These are phyloP conservation scores for Lachnellula subtilissima DNA, from an alignment of 2,329 filamentous ascomycete species.

Conservation along the genomic window DNA sequence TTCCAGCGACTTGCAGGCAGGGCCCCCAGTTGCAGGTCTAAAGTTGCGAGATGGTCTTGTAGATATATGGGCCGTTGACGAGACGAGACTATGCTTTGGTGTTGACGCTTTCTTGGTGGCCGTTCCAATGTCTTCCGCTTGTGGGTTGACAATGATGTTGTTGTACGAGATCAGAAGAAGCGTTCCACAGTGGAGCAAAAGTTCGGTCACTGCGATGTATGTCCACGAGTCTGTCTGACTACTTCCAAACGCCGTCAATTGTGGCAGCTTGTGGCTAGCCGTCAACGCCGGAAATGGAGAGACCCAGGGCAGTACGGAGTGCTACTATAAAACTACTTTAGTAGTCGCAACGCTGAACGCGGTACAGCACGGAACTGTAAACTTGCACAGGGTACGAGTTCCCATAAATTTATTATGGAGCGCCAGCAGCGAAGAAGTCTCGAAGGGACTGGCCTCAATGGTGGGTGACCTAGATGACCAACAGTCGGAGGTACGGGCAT, in stretches of 20 bases:
- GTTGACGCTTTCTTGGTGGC: not conserved
- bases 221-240: constrained; percentile 10
- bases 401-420: constrained; percentile 2
- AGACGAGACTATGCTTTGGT: not conserved
- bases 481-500: constrained; percentile 13
- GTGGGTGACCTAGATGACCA: constrained; percentile 20
- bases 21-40: not conserved
- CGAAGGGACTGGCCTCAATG: not conserved
- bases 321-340: not conserved
- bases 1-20: not conserved
- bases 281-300: constrained; percentile 5
- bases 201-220: not conserved
- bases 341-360: not conserved
- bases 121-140: not conserved
- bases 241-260: constrained; percentile 14
- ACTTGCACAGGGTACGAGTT: not conserved
- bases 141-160: not conserved
- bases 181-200: not conserved
- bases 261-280: constrained; percentile 14
- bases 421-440: not conserved
- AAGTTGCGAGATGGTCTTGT: not conserved
- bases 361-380: not conserved
- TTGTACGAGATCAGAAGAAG: not conserved
- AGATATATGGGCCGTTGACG: not conserved
- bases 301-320: not conserved